phyloP scores from a whole-genome alignment of 768 basidiomycete species.

The Mycena venus region DNA sequence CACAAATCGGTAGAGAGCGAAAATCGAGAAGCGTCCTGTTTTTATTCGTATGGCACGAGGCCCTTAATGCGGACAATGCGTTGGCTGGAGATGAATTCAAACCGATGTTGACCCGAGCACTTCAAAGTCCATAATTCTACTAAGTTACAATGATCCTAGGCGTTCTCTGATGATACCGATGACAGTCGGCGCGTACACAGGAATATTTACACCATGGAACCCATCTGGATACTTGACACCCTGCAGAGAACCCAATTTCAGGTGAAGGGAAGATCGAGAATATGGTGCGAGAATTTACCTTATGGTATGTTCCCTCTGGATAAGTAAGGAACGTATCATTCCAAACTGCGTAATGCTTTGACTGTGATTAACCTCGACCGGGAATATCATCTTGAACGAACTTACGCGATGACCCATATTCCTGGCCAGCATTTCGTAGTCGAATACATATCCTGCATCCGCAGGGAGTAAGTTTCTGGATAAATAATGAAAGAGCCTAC shows the following conservation, averaged over 20 bases:
- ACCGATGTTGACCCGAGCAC: no score
- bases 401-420: slow-evolving; percentile 58
- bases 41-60: no score
- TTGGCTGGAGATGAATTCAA: no score
- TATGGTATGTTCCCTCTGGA: slow-evolving; percentile 45
- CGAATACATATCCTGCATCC: slow-evolving; percentile 51
- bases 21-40: no score
- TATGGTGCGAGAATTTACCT: slow-evolving; percentile 29
- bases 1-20: no score
- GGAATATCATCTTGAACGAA: neutral
- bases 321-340: slow-evolving; percentile 67
- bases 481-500: neutral
- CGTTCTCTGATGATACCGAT: slow-evolving; percentile 72
- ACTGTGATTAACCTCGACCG: neutral
- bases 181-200: slow-evolving; percentile 71
- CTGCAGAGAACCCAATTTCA: neutral
- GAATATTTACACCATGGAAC: slow-evolving; percentile 72
- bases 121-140: neutral
- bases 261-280: neutral
- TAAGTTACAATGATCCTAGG: slow-evolving; percentile 38
- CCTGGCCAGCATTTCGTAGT: slow-evolving; percentile 57
- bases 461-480: no score
- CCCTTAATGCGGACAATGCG: no score
- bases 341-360: slow-evolving; percentile 73
- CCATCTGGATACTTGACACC: slow-evolving; percentile 65